Base-by-base conservation (phyloP, 2,329 filamentous ascomycete genomes). In the Cryphonectria naterciae region DNA sequence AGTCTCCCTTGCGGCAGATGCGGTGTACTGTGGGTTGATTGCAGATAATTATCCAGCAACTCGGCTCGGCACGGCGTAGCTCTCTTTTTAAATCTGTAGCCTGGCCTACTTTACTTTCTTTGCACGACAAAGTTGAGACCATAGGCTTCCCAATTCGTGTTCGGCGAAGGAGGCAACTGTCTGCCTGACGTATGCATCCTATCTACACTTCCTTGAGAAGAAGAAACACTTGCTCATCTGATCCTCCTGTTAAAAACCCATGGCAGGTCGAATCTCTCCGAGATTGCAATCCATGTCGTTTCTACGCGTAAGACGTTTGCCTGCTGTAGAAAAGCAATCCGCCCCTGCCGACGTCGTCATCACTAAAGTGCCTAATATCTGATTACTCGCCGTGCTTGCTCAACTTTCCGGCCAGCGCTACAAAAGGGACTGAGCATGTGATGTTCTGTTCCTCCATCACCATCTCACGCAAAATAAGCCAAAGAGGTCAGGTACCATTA, bases 121-220 rank as follows among this genome's bases (percentile, higher is more conserved):
- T 5, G 60, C 35, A 41, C 35, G 32, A 28, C 41, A 13, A 17
- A 17, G 28, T 39, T 6, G 17, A 62, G 25, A 25, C 56, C 32
- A 37, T 25, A 28, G 61, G 37, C n/a, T 58, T 43, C 71, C 71
- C 66, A 46, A 67, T 67, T 35, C 43, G 71, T 69, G 62, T 54
- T 62, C 71, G 69, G 71, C 69, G 66, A 73, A 46, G 62, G 58
- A 73, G 71, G 71, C 71, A 69, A 17, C 71, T 62, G 54, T 37
- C 19, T 32, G 63, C 66, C 49, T 73, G 69, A 73, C 71, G 71
- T 71, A 63, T 67, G 63, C 65, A 35, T 37, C 49, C 49, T n/a
- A 37, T 25, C 3, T 46, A 19, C 35, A 49, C 60, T 49, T 17
- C 22, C 25, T 52, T 35, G 62, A 22, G 2, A 7, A 32, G 11